These are phyloP conservation scores for Sordaria brevicollis DNA, from an alignment of 495 filamentous ascomycete genomes.

Conservation along the genomic window DNA sequence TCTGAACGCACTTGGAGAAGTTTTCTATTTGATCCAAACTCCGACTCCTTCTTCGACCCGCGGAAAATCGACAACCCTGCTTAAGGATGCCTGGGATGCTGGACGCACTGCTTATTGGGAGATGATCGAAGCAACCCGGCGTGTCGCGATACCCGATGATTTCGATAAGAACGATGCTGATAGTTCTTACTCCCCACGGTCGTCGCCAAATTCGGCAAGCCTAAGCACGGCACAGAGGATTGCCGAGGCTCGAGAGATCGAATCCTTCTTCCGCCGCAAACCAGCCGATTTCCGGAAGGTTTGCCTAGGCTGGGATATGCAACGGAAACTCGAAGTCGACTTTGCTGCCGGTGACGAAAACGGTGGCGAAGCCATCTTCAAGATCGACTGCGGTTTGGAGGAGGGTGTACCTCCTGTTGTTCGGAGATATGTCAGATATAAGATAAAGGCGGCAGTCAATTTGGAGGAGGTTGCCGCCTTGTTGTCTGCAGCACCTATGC, in stretches of 20 bases:
- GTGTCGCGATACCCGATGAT: constrained; percentile 54
- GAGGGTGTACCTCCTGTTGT: constrained; percentile 34
- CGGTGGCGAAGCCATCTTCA: constrained; percentile 63
- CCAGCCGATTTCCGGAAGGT: constrained; percentile 69
- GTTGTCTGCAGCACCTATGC: not conserved
- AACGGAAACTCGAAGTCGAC: constrained; percentile 73
- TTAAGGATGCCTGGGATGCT: constrained; percentile 60
- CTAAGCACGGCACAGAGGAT: constrained; percentile 56
- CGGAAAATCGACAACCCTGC: constrained; percentile 42
- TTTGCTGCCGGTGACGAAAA: constrained; percentile 71
- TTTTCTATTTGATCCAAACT: constrained; percentile 69
- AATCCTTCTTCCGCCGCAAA: constrained; percentile 61
- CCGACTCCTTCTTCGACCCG: constrained; percentile 35
- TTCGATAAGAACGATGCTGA: constrained; percentile 44
- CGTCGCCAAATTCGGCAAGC: constrained; percentile 48
- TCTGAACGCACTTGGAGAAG: constrained; percentile 84
- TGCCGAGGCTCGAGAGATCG: constrained; percentile 72
- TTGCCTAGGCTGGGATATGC: constrained; percentile 90
- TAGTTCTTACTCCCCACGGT: constrained; percentile 39
- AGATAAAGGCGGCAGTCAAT: not conserved
- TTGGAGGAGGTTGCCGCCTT: not conserved
- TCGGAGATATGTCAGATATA: constrained; percentile 19
- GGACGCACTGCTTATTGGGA: constrained; percentile 74
- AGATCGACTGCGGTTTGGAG: constrained; percentile 60
- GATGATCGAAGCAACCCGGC: constrained; percentile 63